Conservation (phyloP, 176 grass and related monocot genomes). For the Elaeis guineensis region DNA sequence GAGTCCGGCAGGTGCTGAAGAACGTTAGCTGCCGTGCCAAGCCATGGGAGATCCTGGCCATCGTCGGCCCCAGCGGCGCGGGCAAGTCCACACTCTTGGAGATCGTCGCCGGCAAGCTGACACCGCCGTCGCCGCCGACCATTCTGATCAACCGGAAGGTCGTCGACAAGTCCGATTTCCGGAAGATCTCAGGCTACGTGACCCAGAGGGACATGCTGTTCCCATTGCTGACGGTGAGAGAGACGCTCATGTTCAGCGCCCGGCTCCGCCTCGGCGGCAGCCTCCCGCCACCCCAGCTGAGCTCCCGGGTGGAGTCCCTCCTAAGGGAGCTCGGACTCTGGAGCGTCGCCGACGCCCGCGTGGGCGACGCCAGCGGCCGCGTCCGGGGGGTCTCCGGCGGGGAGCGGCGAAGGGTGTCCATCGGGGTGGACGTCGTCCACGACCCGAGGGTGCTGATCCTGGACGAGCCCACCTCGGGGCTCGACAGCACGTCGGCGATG, state of each 20-base stretch:
- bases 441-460: conserved; percentile 53
- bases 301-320: conserved; percentile 36
- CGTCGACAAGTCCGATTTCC: conserved; percentile 29
- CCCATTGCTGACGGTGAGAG: conserved; percentile 58
- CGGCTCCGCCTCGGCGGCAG: conserved; percentile 41
- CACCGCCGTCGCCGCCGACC: conserved; percentile 1
- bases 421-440: conserved; percentile 59
- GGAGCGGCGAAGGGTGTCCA: conserved; percentile 62
- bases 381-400: conserved; percentile 59
- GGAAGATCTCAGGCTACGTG: conserved; percentile 44
- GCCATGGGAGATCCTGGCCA: conserved; percentile 53
- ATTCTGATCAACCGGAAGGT: conserved; percentile 33
- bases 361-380: conserved; percentile 1
- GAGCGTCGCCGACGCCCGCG: conserved; percentile 34
- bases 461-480: conserved; percentile 74
- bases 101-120: conserved; percentile 47
- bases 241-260: conserved; percentile 57
- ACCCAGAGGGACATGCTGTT: conserved; percentile 62
- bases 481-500: conserved; percentile 61
- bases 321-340: conserved; percentile 38
- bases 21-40: conserved; percentile 46
- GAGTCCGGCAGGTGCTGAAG: conserved; percentile 35
- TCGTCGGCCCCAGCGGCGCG: conserved; percentile 61
- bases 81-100: conserved; percentile 69
- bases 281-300: background rate